phyloP scores from a whole-genome alignment of 352 stramenopile species.

The Blastocystis sp. region DNA sequence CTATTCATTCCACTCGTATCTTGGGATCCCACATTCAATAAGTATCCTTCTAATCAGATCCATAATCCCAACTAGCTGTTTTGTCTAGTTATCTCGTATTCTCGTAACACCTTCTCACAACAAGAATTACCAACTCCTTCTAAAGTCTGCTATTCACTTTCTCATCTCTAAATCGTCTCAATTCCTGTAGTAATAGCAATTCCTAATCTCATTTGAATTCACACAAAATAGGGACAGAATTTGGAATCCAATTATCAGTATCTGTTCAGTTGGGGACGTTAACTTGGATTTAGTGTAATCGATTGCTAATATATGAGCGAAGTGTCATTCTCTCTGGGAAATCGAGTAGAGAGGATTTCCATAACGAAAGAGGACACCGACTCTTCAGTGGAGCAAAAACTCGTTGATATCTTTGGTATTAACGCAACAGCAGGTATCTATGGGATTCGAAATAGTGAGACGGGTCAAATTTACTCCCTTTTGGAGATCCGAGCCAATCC shows the following conservation, averaged over 20 bases:
- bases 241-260: neutral
- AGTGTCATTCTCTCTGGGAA: neutral
- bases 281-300: neutral
- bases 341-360: neutral
- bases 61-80: no score
- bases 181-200: no score
- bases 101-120: no score
- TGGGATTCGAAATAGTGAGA: neutral
- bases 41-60: no score
- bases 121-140: no score
- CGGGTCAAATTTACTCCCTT: conserved; percentile 13
- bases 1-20: no score
- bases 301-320: conserved; percentile 11
- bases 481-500: neutral
- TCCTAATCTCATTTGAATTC: no score
- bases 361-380: neutral
- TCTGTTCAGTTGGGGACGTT: conserved; percentile 34
- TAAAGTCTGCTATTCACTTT: no score
- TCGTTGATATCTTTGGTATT: neutral
- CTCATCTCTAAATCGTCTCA: no score
- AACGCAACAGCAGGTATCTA: neutral
- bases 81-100: no score
- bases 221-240: neutral
- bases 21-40: no score
- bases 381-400: neutral